phyloP scores from a whole-genome alignment of 129 eudicot genomes.

The Pulicaria dysenterica region DNA sequence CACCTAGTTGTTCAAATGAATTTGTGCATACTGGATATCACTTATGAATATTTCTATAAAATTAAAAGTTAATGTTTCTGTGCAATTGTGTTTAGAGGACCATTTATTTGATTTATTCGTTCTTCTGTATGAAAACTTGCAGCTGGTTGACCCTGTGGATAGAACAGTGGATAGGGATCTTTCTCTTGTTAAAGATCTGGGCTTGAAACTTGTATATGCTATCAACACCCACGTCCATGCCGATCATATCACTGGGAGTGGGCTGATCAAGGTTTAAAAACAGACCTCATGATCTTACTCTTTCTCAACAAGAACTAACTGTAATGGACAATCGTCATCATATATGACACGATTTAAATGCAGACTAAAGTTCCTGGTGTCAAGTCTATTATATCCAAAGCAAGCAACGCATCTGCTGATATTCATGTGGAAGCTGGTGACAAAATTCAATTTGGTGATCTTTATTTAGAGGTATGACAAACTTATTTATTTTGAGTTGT shows the following conservation, averaged over 20 bases:
- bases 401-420: constrained; percentile 93
- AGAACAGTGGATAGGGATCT: constrained; percentile 88
- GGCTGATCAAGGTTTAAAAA: constrained; percentile 68
- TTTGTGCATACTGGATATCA: constrained; percentile 1
- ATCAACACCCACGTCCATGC: constrained; percentile 98
- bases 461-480: constrained; percentile 70
- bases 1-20: not conserved
- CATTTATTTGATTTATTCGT: not conserved
- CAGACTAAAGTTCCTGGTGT: constrained; percentile 89
- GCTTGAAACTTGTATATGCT: constrained; percentile 88
- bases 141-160: constrained; percentile 97
- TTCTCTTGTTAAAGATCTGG: constrained; percentile 74
- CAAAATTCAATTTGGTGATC: constrained; percentile 70
- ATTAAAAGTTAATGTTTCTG: not conserved
- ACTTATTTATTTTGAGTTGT: not conserved
- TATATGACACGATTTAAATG: constrained; percentile 19
- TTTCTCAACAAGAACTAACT: constrained; percentile 22
- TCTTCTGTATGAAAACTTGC: constrained; percentile 26
- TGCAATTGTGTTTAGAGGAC: not conserved
- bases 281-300: not conserved
- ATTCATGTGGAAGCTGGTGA: constrained; percentile 85
- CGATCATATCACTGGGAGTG: constrained; percentile 94
- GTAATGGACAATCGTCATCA: not conserved
- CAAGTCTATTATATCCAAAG: constrained; percentile 81
- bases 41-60: not conserved